A percentile compares a stretch with the other conserved stretches of the same genome.
These are phyloP conservation scores for Zymoseptoria passerinii DNA, from an alignment of 2,329 filamentous ascomycete genomes.

Conservation along the genomic window DNA sequence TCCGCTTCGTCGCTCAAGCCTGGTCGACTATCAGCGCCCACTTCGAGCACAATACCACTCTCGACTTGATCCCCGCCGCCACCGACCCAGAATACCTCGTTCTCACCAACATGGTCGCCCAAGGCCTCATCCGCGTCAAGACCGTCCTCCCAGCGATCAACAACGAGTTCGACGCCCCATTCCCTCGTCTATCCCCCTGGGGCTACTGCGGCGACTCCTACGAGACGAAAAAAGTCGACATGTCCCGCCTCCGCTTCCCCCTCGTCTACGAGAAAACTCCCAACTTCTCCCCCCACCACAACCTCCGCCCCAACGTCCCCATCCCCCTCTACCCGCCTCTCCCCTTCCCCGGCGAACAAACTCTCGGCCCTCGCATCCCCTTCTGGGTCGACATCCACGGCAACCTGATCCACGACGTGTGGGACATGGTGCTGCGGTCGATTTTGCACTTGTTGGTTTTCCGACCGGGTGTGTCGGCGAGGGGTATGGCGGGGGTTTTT, in stretches of 20 bases:
- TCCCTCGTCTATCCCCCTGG: slow-evolving; percentile 46
- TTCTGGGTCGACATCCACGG: slow-evolving; percentile 67
- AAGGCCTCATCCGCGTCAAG: slow-evolving; percentile 48
- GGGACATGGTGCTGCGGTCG: slow-evolving; percentile 56
- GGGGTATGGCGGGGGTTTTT: slow-evolving; percentile 47
- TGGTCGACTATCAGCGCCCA: slow-evolving; percentile 22
- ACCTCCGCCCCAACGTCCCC: slow-evolving; percentile 38
- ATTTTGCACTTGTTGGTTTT: slow-evolving; percentile 56
- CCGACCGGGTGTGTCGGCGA: slow-evolving; percentile 49
- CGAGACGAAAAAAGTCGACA: slow-evolving; percentile 59
- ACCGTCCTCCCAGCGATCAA: slow-evolving; percentile 54
- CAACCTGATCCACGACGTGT: slow-evolving; percentile 49
- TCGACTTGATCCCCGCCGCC: slow-evolving; percentile 48
- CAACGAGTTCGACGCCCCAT: slow-evolving; percentile 33
- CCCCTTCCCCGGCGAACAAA: slow-evolving; percentile 5
- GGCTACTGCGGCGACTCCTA: slow-evolving; percentile 66
- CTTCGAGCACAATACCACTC: slow-evolving; percentile 28
- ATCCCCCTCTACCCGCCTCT: slow-evolving; percentile 9
- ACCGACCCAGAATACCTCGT: slow-evolving; percentile 60
- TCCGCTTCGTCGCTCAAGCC: slow-evolving; percentile 21
- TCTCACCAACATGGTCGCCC: slow-evolving; percentile 55
- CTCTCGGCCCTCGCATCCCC: slow-evolving; percentile 42
- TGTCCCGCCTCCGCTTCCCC: slow-evolving; percentile 56
- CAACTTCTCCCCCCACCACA: slow-evolving; percentile 50
- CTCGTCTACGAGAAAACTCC: slow-evolving; percentile 52